phyloP scores from a whole-genome alignment of 306 rosid genomes.

The Acmispon strigosus region DNA sequence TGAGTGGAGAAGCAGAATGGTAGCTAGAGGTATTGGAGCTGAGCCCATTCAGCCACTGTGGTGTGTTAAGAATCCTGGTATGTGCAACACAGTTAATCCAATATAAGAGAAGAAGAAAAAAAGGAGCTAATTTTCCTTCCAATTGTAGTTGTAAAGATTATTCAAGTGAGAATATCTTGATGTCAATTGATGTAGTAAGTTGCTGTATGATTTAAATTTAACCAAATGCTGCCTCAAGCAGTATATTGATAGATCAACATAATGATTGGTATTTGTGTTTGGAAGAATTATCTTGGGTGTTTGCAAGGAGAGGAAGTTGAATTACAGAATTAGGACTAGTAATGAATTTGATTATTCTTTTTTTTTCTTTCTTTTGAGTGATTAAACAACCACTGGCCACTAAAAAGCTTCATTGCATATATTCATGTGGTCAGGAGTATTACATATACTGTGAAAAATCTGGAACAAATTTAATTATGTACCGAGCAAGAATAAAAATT shows the following conservation, averaged over 20 bases:
- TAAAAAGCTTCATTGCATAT: neutral
- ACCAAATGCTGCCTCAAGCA: neutral
- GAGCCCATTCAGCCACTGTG: constrained; percentile 95
- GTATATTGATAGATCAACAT: neutral
- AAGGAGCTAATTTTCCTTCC: neutral
- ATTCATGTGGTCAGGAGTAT: neutral
- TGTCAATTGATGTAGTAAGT: neutral
- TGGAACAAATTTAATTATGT: neutral
- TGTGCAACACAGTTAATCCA: constrained; percentile 54
- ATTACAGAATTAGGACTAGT: neutral
- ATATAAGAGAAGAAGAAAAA: neutral
- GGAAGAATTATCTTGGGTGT: no score
- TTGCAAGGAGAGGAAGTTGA: neutral
- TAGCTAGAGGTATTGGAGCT: constrained; percentile 66
- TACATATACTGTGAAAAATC: neutral
- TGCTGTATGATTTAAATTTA: neutral
- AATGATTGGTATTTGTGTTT: neutral
- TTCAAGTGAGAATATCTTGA: neutral
- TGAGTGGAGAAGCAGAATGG: constrained; percentile 84
- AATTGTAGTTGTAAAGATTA: neutral
- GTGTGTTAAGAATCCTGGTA: constrained; percentile 76
- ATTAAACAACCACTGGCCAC: neutral
- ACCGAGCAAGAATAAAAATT: neutral
- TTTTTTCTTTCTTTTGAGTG: neutral
- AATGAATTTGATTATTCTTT: no score